Base-by-base conservation (phyloP, 768 basidiomycete genomes). In the Pluteus cervinus region DNA sequence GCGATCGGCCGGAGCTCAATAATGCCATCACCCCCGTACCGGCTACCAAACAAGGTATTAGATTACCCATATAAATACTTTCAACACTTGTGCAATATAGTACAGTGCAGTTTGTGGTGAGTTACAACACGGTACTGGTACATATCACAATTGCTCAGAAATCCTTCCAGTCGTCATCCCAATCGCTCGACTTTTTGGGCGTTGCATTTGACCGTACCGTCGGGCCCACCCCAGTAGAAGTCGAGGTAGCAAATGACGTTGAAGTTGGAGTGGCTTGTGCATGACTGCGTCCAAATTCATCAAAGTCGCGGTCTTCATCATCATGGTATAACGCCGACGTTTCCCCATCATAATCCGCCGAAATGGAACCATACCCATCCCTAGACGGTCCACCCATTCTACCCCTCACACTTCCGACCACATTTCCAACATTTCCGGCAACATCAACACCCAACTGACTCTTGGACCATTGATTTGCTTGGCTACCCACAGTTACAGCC, bases 101-200 rank as follows among this genome's bases (percentile, higher is more conserved):
- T 6, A 5, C 2, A 34, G 24, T 34, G 33, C 33, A 17, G 12
- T 24, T 14, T 22, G 24, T 34, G 24, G 2, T n/a, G n/a, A n/a
- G n/a, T n/a, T n/a, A n/a, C 33, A 22, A 16, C 15, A 12, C 33
- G 24, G 18, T 35, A 40, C 16, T 14, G 31, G 7, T 17, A 6
- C 12, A 15, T 39, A 45, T 46, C 37, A 21, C 33, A 33, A 33
- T 43, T 46, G 46, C 30, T 50, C 65, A 87, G 48, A 86, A 86
- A 54, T 85, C 82, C 57, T 86, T 79, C 85, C 85, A 87, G 33
- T 84, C 84, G 44, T 81, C 80, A 44, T 82, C 77, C 79, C 85
- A 86, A 28, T 75, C 76, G 44, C 70, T 75, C 35, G 66, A 66
- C 53, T 73, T 72, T 42, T 68, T 66, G 15, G 57, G 45, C 4